Conservation (phyloP, 352 stramenopile species). For the Phytophthora citrophthora region DNA sequence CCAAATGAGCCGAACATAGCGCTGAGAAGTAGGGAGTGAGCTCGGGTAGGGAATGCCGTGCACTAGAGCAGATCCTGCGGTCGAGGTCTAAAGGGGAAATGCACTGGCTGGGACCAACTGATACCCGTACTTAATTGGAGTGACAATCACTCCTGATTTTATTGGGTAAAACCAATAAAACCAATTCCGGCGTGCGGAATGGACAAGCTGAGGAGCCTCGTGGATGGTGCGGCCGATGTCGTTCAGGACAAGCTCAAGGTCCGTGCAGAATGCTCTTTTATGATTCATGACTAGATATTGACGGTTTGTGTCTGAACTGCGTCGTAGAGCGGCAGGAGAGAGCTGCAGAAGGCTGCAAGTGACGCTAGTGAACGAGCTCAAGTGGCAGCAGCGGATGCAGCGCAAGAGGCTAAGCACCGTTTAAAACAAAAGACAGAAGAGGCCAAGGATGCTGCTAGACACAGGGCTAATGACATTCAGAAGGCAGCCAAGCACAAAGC, state of each 20-base stretch:
- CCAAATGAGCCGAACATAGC: slow-evolving; percentile 80
- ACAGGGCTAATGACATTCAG: slow-evolving; percentile 19
- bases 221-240: slow-evolving; percentile 22
- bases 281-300: not conserved
- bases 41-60: not conserved
- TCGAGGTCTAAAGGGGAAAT: slow-evolving; percentile 27
- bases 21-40: not conserved
- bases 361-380: slow-evolving; percentile 10
- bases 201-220: slow-evolving; percentile 36
- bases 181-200: slow-evolving; percentile 11
- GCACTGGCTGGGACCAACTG: slow-evolving; percentile 36
- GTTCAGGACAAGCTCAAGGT: slow-evolving; percentile 38
- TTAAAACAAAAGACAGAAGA: slow-evolving; percentile 21
- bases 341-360: slow-evolving; percentile 22
- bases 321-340: slow-evolving; percentile 19
- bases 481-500: slow-evolving; percentile 21
- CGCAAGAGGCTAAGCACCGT: slow-evolving; percentile 21
- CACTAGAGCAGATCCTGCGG: slow-evolving; percentile 13
- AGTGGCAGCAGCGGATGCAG: slow-evolving; percentile 2
- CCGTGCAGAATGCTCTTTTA: not conserved
- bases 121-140: slow-evolving; percentile 29
- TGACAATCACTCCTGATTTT: slow-evolving; percentile 20
- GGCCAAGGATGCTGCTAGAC: slow-evolving; percentile 5
- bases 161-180: slow-evolving; percentile 1
- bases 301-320: not conserved